These are phyloP conservation scores for Houttuynia cordata DNA, from an alignment of 164 flowering plant genomes.

Conservation along the genomic window DNA sequence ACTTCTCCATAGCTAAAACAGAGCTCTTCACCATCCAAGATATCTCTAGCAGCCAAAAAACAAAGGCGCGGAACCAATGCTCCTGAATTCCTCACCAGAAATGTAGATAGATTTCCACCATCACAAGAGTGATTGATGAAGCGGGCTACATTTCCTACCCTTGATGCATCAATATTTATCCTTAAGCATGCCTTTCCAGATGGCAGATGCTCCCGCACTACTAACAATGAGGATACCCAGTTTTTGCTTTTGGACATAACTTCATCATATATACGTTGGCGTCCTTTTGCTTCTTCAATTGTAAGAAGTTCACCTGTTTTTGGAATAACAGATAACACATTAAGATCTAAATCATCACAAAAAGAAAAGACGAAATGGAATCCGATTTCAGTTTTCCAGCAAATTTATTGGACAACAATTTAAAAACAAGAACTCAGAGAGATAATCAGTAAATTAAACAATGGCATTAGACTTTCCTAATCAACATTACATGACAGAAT, in stretches of 20 bases:
- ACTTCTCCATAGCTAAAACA: constrained; percentile 75
- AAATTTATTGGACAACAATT: too few species aligned
- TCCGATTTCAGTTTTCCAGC: too few species aligned
- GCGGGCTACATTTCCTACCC: constrained; percentile 64
- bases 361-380: too few species aligned
- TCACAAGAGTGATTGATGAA: constrained; percentile 94
- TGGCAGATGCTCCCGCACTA: constrained; percentile 88
- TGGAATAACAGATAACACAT: not conserved
- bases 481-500: too few species aligned
- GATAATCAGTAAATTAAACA: too few species aligned
- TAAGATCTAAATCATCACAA: too few species aligned
- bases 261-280: constrained; percentile 61
- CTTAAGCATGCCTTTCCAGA: constrained; percentile 79
- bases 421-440: too few species aligned
- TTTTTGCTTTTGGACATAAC: constrained; percentile 22
- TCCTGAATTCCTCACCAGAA: constrained; percentile 59
- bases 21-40: constrained; percentile 69
- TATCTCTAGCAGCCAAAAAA: constrained; percentile 68
- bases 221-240: constrained; percentile 51
- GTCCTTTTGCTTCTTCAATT: constrained; percentile 58
- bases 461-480: too few species aligned
- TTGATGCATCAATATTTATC: constrained; percentile 81
- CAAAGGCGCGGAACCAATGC: constrained; percentile 72
- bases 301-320: constrained; percentile 70
- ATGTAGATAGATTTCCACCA: constrained; percentile 65